Conservation (phyloP, 768 basidiomycete genomes). For the Termitomyces sp. region DNA sequence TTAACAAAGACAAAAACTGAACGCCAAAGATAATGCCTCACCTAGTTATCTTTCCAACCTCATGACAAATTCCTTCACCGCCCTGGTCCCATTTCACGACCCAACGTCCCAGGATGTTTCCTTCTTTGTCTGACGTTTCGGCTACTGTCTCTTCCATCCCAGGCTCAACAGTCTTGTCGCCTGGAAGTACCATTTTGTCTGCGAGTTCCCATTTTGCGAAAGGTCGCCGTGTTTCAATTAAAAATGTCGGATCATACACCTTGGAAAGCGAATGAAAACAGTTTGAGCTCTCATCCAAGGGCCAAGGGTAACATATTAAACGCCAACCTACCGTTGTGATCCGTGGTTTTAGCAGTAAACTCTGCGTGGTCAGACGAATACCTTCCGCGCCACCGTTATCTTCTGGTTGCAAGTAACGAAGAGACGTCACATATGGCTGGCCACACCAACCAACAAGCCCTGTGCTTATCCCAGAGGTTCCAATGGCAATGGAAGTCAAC, state of each 20-base stretch:
- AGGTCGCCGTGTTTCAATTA: constrained; percentile 61
- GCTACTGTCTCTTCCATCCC: constrained; percentile 77
- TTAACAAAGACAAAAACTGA: neutral
- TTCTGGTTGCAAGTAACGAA: constrained; percentile 49
- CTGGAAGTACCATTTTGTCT: constrained; percentile 44
- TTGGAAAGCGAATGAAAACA: constrained; percentile 14
- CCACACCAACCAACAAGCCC: constrained; percentile 70
- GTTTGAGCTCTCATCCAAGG: neutral
- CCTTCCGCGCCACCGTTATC: constrained; percentile 44
- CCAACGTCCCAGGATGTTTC: constrained; percentile 70
- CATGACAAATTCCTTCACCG: constrained; percentile 59
- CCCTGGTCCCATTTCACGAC: constrained; percentile 71
- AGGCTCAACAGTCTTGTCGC: constrained; percentile 30
- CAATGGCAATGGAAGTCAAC: constrained; percentile 67
- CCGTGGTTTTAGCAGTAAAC: constrained; percentile 54
- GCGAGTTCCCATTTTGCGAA: constrained; percentile 85
- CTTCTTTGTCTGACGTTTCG: constrained; percentile 61
- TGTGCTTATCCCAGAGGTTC: constrained; percentile 73
- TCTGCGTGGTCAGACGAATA: constrained; percentile 69
- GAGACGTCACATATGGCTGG: constrained; percentile 66
- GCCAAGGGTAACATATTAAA: neutral
- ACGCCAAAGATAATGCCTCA: constrained; percentile 23
- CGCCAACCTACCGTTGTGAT: constrained; percentile 51
- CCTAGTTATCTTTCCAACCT: constrained; percentile 65
- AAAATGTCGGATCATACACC: constrained; percentile 72